Evolutionary conservation across 139 green algal species (phyloP).

Genomic region (Eudorina sp.): DNA sequence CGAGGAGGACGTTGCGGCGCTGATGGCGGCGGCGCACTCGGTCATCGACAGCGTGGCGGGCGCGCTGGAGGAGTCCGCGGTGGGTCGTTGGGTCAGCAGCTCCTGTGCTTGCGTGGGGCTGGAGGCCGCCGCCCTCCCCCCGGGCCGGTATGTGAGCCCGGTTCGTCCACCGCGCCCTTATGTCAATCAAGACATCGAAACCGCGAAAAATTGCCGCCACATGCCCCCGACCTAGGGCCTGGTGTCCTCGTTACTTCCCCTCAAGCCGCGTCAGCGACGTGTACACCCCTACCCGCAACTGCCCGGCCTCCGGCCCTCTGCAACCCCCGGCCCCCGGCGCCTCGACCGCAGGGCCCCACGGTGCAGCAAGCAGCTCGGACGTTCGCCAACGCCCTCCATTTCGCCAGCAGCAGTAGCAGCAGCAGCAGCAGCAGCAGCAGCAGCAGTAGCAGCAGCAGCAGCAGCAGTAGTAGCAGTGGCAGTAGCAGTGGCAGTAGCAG

Average conservation of each 20-base stretch:
- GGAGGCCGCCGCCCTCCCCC: no score
- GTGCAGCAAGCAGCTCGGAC: background rate
- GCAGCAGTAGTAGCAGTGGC: background rate
- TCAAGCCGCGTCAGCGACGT: no score
- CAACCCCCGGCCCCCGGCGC: no score
- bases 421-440: background rate
- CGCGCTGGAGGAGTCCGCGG: slow-evolving; percentile 18
- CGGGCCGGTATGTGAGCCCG: no score
- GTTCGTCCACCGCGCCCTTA: no score
- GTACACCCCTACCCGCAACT: no score
- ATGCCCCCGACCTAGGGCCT: background rate
- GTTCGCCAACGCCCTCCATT: slow-evolving; percentile 42
- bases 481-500: background rate
- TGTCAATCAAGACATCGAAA: no score
- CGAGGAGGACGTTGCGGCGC: background rate
- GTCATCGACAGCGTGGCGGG: slow-evolving; percentile 12
- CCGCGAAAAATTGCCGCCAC: no score
- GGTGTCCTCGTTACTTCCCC: background rate
- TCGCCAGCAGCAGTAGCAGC: slow-evolving; percentile 12
- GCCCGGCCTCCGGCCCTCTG: no score
- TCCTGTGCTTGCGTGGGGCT: no score
- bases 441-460: background rate
- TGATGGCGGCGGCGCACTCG: background rate
- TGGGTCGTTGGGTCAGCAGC: slow-evolving; percentile 11
- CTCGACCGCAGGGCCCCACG: slow-evolving; percentile 8